Base-by-base conservation (phyloP, 768 basidiomycete species). In the Pulveroboletus frians region DNA sequence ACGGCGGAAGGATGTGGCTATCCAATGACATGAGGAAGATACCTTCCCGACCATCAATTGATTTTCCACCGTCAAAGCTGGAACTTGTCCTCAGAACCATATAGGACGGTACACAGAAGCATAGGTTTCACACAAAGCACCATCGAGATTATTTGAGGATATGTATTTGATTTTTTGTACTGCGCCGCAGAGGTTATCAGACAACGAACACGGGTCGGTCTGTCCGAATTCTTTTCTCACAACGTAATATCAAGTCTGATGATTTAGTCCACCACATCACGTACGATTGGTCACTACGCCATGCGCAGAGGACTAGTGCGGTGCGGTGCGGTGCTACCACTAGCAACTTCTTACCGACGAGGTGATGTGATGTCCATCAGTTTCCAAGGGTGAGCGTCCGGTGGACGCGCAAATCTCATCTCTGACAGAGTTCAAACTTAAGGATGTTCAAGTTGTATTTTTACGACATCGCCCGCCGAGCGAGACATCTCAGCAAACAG, bases 241-340 rank as follows among this genome's bases (percentile, higher is more conserved):
- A 10, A 3, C 1, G 7, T 18, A 5, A 26, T 18, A 8, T 48
- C 2, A 9, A 17, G 14, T 14, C 45, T 31, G 30, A 53, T 21
- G 20, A 31, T 21, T 14, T 20, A 3, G 9, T 44, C 7, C 9
- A 3, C 5, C 4, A 3, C 13, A 17, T 35, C 38, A 51, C 5
- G 31, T 54, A 47, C 6, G 18, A 50, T 17, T 56, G 43, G 49
- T 49, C 49, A 20, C 39, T 20, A 9, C 52, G 51, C 0, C 61
- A 54, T 36, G 52, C 46, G 47, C 49, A 54, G 18, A 42, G 52
- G 21, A 60, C 61, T 8, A 48, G 53, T 18, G 60, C 36, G 5
- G 41, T 55, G 14, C 62, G 58, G 20, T 26, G 23, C 23, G 23
- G 23, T 55, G 59, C 23, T 47, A 43, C 30, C 50, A 46, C 15